Percentiles rank a stretch among this genome's conserved stretches.
These are phyloP conservation scores for Acidiella bohemica DNA, from an alignment of 495 filamentous ascomycete genomes.

Conservation along the genomic window DNA sequence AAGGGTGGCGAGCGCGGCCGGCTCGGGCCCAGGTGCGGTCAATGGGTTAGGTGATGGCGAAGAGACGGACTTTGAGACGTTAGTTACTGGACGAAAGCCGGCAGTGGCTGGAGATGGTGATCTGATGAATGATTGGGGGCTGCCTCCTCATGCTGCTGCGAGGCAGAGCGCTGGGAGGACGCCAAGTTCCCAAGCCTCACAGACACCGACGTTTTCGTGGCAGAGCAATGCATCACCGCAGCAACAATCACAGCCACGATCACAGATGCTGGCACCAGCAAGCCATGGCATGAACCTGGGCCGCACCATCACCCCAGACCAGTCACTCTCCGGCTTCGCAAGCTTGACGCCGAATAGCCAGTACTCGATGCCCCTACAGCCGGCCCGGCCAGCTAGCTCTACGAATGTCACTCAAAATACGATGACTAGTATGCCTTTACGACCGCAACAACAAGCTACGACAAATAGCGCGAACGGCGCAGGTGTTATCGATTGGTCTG, in stretches of 20 bases:
- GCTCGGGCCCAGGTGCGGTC: constrained; percentile 34
- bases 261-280: constrained; percentile 19
- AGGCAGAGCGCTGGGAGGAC: constrained; percentile 3
- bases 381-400: constrained; percentile 1
- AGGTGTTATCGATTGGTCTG: constrained; percentile 19
- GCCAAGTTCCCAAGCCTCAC: constrained; percentile 1
- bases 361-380: constrained; percentile 20
- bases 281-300: constrained; percentile 22
- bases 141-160: constrained; percentile 15
- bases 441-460: neutral
- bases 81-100: constrained; percentile 55
- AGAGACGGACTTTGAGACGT: constrained; percentile 66
- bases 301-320: constrained; percentile 33
- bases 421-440: neutral
- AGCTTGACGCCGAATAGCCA: constrained; percentile 13
- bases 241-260: constrained; percentile 15
- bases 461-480: neutral
- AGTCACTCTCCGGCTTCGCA: constrained; percentile 15
- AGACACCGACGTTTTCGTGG: constrained; percentile 38
- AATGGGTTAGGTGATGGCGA: constrained; percentile 34
- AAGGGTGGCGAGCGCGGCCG: neutral
- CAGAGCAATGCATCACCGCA: constrained; percentile 23
- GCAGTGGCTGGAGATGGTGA: constrained; percentile 25
- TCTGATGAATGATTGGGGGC: constrained; percentile 29
- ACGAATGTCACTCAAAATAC: neutral